Evolutionary conservation across 139 green algal species (phyloP).

Genomic region (Spirogloea muscicola): DNA sequence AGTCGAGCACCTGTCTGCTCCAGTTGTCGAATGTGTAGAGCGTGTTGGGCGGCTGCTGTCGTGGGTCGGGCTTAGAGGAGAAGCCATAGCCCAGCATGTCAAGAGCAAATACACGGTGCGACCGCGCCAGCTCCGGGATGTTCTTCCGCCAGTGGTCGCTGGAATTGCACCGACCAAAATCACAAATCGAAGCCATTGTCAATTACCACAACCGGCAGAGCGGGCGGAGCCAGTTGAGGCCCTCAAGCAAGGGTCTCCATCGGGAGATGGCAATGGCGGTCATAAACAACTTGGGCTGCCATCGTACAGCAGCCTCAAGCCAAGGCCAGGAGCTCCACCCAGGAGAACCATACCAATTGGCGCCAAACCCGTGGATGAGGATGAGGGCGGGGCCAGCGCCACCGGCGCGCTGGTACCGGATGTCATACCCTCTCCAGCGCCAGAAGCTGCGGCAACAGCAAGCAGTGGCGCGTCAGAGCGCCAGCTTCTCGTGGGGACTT

Average conservation of each 20-base stretch:
- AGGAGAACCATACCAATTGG: conserved; percentile 60
- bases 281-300: neutral
- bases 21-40: conserved; percentile 78
- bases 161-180: neutral
- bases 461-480: too few species aligned
- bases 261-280: neutral
- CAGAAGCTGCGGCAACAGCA: conserved; percentile 60
- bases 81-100: conserved; percentile 88
- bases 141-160: conserved; percentile 77
- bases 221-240: neutral
- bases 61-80: conserved; percentile 74
- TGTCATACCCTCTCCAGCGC: conserved; percentile 72
- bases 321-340: neutral
- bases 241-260: neutral
- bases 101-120: conserved; percentile 69
- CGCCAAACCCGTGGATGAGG: conserved; percentile 89
- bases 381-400: conserved; percentile 53
- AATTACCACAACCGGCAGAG: neutral
- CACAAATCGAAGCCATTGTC: neutral
- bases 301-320: neutral
- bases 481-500: too few species aligned
- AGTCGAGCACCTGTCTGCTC: conserved; percentile 70
- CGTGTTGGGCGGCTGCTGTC: conserved; percentile 46
- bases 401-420: conserved; percentile 74
- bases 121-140: conserved; percentile 58